Percentiles rank a stretch among this genome's conserved stretches.
Conservation (phyloP, 306 rosid species). For the Quercus bicolor region DNA sequence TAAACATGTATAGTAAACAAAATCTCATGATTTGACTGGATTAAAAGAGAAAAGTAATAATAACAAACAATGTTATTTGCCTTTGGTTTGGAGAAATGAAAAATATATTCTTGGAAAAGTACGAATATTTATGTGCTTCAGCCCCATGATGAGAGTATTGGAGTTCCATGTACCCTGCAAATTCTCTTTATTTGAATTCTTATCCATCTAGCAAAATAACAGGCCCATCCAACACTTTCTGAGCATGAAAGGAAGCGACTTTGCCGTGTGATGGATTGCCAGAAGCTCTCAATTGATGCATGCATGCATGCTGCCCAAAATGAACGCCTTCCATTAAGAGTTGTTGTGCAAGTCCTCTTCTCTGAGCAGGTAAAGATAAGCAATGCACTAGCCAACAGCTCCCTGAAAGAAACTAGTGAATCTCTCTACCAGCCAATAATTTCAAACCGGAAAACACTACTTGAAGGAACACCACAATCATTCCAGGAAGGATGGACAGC, state of each 20-base stretch:
- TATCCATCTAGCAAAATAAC: slow-evolving; percentile 21
- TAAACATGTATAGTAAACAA: background rate
- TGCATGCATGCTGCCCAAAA: slow-evolving; percentile 98
- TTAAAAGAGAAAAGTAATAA: too few species aligned
- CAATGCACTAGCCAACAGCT: slow-evolving; percentile 61
- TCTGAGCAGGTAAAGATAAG: slow-evolving; percentile 92
- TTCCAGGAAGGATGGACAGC: slow-evolving; percentile 97
- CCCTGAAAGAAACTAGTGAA: slow-evolving; percentile 64
- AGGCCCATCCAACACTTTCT: slow-evolving; percentile 93
- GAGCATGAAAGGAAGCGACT: slow-evolving; percentile 96
- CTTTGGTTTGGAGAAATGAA: too few species aligned
- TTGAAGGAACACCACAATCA: slow-evolving; percentile 91
- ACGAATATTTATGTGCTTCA: background rate
- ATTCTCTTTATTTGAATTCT: slow-evolving; percentile 1
- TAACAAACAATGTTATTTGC: too few species aligned
- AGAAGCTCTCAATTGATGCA: slow-evolving; percentile 94
- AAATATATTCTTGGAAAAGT: too few species aligned
- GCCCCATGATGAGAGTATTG: background rate
- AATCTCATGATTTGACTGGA: background rate
- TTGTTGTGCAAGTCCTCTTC: slow-evolving; percentile 94
- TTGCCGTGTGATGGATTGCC: slow-evolving; percentile 97
- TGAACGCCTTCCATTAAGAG: slow-evolving; percentile 91
- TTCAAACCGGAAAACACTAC: slow-evolving; percentile 69
- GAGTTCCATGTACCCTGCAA: background rate
- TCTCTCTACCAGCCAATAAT: slow-evolving; percentile 63